Evolutionary conservation across 1,139 yeast genomes (phyloP), one percentile per base, ranked within the genome.

Genomic region (Protomyces inouyei): DNA sequence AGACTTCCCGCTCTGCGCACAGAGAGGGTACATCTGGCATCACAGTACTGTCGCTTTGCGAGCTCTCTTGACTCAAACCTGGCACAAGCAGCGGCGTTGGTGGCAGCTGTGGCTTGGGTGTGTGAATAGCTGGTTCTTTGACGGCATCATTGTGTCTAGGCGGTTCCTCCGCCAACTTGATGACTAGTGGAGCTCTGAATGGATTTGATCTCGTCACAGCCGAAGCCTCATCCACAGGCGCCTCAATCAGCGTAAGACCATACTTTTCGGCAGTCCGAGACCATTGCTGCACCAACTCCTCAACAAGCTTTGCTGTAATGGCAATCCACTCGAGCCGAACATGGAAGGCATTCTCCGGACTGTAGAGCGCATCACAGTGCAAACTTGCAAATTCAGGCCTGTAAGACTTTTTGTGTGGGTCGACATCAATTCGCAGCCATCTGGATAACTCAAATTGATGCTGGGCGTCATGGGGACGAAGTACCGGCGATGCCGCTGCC

Each of bases 341-440:
- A 72, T 92, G 98, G 77, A 86, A 95, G 72, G 98, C 92, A 72
- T 92, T 96, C 68, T 90, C 95, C 0, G 98, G 97, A 72, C 92
- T 93, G 45, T 59, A 45, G 5, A 59, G 40, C 64, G 86, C 81
- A 73, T 95, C 98, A 72, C 89, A 88, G 75, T 93, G 98, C 2
- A 93, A 91, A 2, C 86, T 85, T 48, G 92, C 78, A 12, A 85
- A 76, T 71, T 95, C 98, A 0, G 88, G 87, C 65, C 92, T 83
- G 73, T 84, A 85, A 0, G 97, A 90, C 67, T 84, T 82, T 3
- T 79, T 78, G 46, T 80, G 77, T 0, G 95, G 88, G 73, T 93
- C 98, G 28, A 90, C 83, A 74, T 93, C 90, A 70, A 84, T 84
- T 64, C 82, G 80, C 51, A 93, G 80, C 0, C 86, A 80, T 68